Base-by-base conservation (phyloP, 2,329 filamentous ascomycete genomes). In the Fusarium anguioides region DNA sequence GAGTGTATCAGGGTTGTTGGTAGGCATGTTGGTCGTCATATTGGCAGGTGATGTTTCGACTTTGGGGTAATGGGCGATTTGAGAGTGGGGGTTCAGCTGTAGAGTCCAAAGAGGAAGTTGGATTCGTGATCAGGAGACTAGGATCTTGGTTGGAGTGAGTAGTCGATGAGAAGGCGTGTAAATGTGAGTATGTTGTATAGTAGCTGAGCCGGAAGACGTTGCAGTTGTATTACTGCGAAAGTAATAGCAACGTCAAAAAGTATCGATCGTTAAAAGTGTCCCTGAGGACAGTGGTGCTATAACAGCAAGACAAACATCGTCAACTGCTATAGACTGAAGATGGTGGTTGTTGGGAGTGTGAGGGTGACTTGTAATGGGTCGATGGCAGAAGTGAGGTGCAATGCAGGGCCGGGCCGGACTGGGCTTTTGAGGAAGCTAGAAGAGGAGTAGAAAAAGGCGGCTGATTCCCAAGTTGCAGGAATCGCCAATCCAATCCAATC, bases 261-360 rank as follows among this genome's bases (percentile, higher is more conserved):
- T 56, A 63, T 59, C 42, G 50, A 8, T 17, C 8, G 29, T 59
- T 56, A 55, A 44, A 47, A 64, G 69, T 74, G 76, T 79, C 77
- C 77, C 76, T 76, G 72, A 75, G 77, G 77, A 79, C 77, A 51
- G 71, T 68, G 27, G 54, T 75, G 77, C 72, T 79, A 79, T 79
- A 79, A 79, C 44, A 68, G 70, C 58, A 62, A 52, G 63, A 63
- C 69, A 58, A 68, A 76, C 77, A 79, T 79, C 60, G 64, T 79
- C 68, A 70, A 75, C 66, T 68, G 62, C 49, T 52, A 66, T 61
- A 54, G 53, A 57, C 36, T 57, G 26, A 54, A 52, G 36, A 42
- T 63, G 33, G 50, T 71, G 46, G 52, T 68, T 47, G 48, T 47
- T 48, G 33, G 47, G 18, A 23, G 18, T 18, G 33, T 45, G 18